phyloP scores from a whole-genome alignment of 192 early-diverging fungal species.

The Dissophora ornata region DNA sequence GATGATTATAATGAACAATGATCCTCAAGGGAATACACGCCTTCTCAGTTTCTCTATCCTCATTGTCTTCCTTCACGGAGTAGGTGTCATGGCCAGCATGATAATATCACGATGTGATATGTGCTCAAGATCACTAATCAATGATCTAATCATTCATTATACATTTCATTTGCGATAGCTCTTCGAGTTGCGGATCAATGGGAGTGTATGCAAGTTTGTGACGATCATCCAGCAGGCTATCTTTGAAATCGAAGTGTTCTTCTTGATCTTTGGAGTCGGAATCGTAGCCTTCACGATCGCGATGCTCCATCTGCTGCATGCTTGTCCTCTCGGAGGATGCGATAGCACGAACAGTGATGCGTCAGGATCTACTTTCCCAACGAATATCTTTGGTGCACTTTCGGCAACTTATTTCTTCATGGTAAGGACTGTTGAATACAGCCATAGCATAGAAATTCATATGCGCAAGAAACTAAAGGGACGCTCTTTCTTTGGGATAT shows the following conservation, averaged over 20 bases:
- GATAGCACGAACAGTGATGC: no score
- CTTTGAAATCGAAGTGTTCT: constrained; percentile 17
- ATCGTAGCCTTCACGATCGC: constrained; percentile 19
- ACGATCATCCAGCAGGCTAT: constrained; percentile 17
- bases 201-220: constrained; percentile 12
- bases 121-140: no score
- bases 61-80: constrained; percentile 4
- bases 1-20: not conserved
- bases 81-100: no score
- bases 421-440: constrained; percentile 5
- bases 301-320: constrained; percentile 16
- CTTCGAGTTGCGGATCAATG: not conserved
- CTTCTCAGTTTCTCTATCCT: constrained; percentile 9
- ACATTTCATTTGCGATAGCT: not conserved
- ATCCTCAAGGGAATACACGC: not conserved
- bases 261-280: constrained; percentile 27
- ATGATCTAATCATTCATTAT: no score
- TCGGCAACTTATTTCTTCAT: constrained; percentile 28
- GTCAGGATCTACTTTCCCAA: not conserved
- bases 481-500: not conserved
- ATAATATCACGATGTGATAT: no score
- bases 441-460: not conserved
- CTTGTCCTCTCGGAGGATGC: not conserved
- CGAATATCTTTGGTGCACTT: constrained; percentile 6
- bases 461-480: no score